A percentile compares a stretch with the other conserved stretches of the same genome.
Evolutionary conservation across 306 rosid species (phyloP).

Genomic region (Cicer bijugum): DNA sequence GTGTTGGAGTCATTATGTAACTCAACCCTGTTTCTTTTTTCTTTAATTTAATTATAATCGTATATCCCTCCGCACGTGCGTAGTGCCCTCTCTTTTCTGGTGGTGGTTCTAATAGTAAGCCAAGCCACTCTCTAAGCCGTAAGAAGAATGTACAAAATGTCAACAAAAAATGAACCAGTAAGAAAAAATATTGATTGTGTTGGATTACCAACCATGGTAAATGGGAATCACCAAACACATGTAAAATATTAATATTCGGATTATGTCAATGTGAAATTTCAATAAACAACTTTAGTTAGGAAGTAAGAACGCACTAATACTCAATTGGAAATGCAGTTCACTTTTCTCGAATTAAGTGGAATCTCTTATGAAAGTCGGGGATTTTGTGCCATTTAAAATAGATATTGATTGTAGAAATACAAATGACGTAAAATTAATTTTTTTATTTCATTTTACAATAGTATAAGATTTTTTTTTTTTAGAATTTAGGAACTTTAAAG

Average conservation of each 20-base stretch:
- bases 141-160: too few species aligned
- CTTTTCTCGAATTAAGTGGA: constrained; percentile 13
- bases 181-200: background rate
- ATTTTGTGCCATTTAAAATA: too few species aligned
- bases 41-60: too few species aligned
- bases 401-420: too few species aligned
- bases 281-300: background rate
- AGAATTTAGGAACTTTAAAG: too few species aligned
- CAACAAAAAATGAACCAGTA: background rate
- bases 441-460: too few species aligned
- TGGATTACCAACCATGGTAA: background rate
- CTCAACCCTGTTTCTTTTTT: background rate
- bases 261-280: background rate
- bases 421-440: too few species aligned
- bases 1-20: background rate
- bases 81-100: background rate
- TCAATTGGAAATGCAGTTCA: background rate
- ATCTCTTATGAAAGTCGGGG: background rate
- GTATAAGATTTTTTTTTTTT: too few species aligned
- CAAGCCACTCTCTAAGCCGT: background rate
- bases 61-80: background rate
- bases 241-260: background rate
- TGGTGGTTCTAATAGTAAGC: background rate
- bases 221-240: background rate
- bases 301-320: background rate